Evolutionary conservation across 306 rosid species (phyloP).

Genomic region (Glycine soja): DNA sequence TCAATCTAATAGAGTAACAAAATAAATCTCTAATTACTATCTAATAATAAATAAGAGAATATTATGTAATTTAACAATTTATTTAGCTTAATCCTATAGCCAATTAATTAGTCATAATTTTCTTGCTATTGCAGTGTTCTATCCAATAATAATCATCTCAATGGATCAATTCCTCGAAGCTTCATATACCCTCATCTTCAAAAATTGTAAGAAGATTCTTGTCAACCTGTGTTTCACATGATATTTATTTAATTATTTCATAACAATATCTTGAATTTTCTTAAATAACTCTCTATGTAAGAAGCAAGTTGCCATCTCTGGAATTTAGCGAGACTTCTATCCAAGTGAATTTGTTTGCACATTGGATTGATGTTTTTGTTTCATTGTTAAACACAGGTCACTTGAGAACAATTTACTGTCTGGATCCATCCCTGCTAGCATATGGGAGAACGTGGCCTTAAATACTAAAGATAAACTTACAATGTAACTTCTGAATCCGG

Average conservation of each 20-base stretch:
- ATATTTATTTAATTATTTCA: slow-evolving; percentile 19
- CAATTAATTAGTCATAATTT: too few relatives aligned
- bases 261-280: slow-evolving; percentile 24
- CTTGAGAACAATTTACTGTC: slow-evolving; percentile 59
- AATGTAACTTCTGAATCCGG: slow-evolving; percentile 58
- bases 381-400: slow-evolving; percentile 57
- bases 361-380: slow-evolving; percentile 38
- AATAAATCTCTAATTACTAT: too few relatives aligned
- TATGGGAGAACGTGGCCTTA: slow-evolving; percentile 62
- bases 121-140: slow-evolving; percentile 60
- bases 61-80: background rate
- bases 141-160: slow-evolving; percentile 68
- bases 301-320: background rate
- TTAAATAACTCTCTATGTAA: slow-evolving; percentile 7
- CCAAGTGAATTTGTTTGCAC: background rate
- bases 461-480: slow-evolving; percentile 50
- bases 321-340: background rate
- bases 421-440: slow-evolving; percentile 61
- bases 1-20: too few relatives aligned
- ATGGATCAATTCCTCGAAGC: slow-evolving; percentile 68
- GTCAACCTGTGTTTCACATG: slow-evolving; percentile 17
- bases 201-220: slow-evolving; percentile 64
- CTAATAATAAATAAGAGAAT: too few relatives aligned
- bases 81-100: background rate
- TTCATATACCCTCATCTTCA: slow-evolving; percentile 67